phyloP scores from a whole-genome alignment of 441 rosid species.

The Macaranga tanarius region DNA sequence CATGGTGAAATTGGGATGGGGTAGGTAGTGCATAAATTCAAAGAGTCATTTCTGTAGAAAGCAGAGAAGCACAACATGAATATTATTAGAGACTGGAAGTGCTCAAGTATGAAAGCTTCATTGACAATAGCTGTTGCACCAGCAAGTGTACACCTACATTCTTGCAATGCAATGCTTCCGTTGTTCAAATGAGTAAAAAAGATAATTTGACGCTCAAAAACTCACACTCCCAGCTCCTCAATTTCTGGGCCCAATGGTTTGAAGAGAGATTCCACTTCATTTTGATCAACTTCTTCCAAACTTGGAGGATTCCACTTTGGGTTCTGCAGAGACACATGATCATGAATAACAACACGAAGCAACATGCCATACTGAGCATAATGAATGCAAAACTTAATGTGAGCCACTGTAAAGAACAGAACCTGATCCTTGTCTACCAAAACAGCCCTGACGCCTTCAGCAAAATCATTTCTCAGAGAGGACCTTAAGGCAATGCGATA shows the following conservation, averaged over 20 bases:
- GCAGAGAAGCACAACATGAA: background rate
- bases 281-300: slow-evolving; percentile 56
- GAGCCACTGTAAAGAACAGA: slow-evolving; percentile 12
- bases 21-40: too few relatives aligned
- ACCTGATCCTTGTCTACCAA: slow-evolving; percentile 97
- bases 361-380: background rate
- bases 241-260: slow-evolving; percentile 49
- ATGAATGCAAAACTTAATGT: background rate
- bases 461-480: slow-evolving; percentile 70
- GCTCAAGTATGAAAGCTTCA: background rate
- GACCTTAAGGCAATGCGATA: slow-evolving; percentile 78
- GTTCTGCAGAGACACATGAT: slow-evolving; percentile 49
- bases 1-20: too few relatives aligned
- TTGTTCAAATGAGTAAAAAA: background rate
- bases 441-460: slow-evolving; percentile 94
- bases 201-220: background rate
- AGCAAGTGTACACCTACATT: background rate
- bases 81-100: background rate
- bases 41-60: too few relatives aligned
- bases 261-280: slow-evolving; percentile 73
- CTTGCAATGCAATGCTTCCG: background rate
- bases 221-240: slow-evolving; percentile 59
- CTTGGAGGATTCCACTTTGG: slow-evolving; percentile 85
- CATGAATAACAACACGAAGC: background rate
- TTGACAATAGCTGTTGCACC: background rate